These are phyloP conservation scores for Amphibolis antarctica DNA, from an alignment of 106 monocot species.

Conservation along the genomic window DNA sequence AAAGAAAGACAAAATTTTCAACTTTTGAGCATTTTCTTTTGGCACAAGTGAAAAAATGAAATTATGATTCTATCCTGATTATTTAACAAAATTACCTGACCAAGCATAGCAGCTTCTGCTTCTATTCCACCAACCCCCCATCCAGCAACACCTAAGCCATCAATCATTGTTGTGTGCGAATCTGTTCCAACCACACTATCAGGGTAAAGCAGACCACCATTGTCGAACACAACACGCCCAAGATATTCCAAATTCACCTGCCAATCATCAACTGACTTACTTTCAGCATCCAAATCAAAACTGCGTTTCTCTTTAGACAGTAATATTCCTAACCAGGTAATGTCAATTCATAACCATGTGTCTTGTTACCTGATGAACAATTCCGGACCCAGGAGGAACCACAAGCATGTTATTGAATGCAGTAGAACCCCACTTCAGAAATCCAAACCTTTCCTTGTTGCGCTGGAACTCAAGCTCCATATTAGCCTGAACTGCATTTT, in stretches of 20 bases:
- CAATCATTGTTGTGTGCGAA: constrained; percentile 97
- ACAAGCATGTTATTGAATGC: constrained; percentile 30
- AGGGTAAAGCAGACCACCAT: constrained; percentile 59
- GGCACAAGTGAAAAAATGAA: no score
- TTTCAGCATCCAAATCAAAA: no score
- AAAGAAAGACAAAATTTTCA: no score
- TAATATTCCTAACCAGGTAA: no score
- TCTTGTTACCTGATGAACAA: constrained; percentile 20
- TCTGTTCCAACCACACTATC: constrained; percentile 96
- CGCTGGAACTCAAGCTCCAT: constrained; percentile 29
- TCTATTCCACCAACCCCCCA: constrained; percentile 93
- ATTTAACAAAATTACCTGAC: no score
- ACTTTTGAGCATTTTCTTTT: no score
- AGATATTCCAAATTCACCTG: constrained; percentile 98
- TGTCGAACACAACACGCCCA: constrained; percentile 90
- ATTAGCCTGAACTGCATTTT: constrained; percentile 20
- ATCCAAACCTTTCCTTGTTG: constrained; percentile 21
- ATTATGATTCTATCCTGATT: no score
- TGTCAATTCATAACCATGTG: not conserved
- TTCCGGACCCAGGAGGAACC: constrained; percentile 25
- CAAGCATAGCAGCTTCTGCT: constrained; percentile 97
- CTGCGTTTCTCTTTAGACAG: no score
- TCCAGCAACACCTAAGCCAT: constrained; percentile 52
- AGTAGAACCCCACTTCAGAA: constrained; percentile 24
- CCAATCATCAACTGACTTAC: no score